Base-by-base conservation (phyloP, 2,329 filamentous ascomycete genomes). In the Alternaria dauci region DNA sequence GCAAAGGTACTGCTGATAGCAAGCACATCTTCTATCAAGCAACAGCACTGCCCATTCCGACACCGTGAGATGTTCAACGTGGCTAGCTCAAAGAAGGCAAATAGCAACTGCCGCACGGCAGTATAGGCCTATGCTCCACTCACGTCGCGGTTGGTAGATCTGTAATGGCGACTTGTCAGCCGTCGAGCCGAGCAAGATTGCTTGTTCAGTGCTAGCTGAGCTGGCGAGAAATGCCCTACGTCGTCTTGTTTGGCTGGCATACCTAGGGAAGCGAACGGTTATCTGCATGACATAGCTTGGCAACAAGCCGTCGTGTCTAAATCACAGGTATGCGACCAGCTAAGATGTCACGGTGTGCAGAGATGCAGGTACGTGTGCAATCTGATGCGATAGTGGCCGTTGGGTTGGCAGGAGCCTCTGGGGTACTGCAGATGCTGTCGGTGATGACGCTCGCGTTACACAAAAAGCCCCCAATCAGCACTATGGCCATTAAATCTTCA, bases 171-270 rank as follows among this genome's bases (percentile, higher is more conserved):
- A 61, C 25, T 44, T 50, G 18, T 59, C 44, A 55, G 51, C 46
- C 43, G 62, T 41, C 28, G 52, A 57, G 47, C 55, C 52, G 56
- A 56, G 48, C 43, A 53, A 65, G 69, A 67, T 71, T 74, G 72
- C 67, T 72, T 52, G 59, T 67, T 59, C 66, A 46, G 68, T 68
- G 54, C 66, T 70, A 70, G 61, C 59, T 73, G 72, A 70, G 72
- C 61, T 75, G 74, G 71, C 69, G 43, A 39, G 36, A 62, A 61
- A 57, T 51, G 52, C 41, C 53, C 60, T 62, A 58, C 63, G 58
- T 69, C 62, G 58, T 62, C 67, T 62, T 70, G 68, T 72, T 76
- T 74, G 74, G 67, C 56, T 63, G 66, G 62, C 63, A 58, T 71
- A 11, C 28, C 28, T 12, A 63, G 69, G 73, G 62, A 63, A 47